Conservation (phyloP, 352 stramenopile genomes). For the Phytophthora agathidicida region DNA sequence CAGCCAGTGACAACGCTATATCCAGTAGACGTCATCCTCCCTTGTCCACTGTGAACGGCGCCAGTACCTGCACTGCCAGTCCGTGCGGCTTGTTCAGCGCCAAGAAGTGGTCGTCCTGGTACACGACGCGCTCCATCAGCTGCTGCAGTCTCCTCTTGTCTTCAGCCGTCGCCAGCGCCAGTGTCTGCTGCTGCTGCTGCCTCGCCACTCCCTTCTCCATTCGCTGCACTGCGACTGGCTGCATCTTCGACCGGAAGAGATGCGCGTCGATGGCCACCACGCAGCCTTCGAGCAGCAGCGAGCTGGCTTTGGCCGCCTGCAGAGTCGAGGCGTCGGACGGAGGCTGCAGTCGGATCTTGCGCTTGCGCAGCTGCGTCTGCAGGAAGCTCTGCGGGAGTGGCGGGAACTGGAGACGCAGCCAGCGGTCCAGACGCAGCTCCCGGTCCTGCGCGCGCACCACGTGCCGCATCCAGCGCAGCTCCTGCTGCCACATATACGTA, state of each 20-base stretch:
- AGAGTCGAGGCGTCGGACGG: background rate
- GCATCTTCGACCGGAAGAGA: constrained; percentile 43
- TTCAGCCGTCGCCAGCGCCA: background rate
- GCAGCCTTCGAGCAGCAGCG: constrained; percentile 43
- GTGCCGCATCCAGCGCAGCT: constrained; percentile 61
- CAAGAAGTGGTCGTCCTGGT: constrained; percentile 62
- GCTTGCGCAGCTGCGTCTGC: constrained; percentile 68
- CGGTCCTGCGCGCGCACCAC: constrained; percentile 48
- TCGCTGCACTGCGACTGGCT: constrained; percentile 4
- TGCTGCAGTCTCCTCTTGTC: constrained; percentile 21
- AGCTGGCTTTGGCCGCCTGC: constrained; percentile 31
- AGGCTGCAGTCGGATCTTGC: constrained; percentile 68
- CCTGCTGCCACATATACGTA: constrained; percentile 48
- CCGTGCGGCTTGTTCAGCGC: constrained; percentile 75
- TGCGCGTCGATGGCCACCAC: constrained; percentile 61
- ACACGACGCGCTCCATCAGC: constrained; percentile 47
- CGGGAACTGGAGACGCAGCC: constrained; percentile 63
- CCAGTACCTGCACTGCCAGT: constrained; percentile 56
- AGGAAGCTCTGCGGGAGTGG: constrained; percentile 58
- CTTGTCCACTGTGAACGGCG: background rate
- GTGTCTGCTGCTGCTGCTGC: background rate
- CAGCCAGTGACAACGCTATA: background rate
- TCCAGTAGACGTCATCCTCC: too few species aligned
- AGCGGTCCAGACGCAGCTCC: constrained; percentile 73
- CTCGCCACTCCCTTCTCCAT: background rate